Evolutionary conservation across 116 monocot species (phyloP).

Genomic region (Posidonia oceanica): DNA sequence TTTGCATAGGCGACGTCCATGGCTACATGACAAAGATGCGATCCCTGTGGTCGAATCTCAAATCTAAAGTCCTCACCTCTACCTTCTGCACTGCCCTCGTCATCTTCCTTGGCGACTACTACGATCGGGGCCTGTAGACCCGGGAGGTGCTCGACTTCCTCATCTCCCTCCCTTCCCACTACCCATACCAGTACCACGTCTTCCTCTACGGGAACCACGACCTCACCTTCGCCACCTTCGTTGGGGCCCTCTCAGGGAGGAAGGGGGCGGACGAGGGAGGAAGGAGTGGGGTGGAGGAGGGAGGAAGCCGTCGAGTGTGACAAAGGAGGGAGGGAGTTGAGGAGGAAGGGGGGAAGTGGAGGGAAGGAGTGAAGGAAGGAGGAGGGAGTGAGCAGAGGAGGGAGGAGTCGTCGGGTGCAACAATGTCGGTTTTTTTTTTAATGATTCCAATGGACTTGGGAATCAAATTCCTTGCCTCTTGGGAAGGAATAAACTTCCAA

Average conservation of each 20-base stretch:
- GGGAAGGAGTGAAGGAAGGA: no score
- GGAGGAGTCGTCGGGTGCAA: no score
- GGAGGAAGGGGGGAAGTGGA: no score
- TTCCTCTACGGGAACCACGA: constrained; percentile 99
- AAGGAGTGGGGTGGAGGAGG: no score
- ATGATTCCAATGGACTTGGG: no score
- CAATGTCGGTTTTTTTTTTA: no score
- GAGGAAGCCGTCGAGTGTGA: no score
- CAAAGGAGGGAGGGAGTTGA: no score
- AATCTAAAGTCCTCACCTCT: constrained; percentile 28
- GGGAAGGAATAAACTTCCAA: no score
- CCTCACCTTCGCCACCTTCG: constrained; percentile 88
- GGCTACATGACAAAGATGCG: constrained; percentile 60
- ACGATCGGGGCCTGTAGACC: constrained; percentile 89
- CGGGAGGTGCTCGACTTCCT: constrained; percentile 72
- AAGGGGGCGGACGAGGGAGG: no score
- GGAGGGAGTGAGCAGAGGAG: no score
- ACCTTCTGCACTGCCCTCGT: constrained; percentile 67
- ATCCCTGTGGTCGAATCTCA: constrained; percentile 77
- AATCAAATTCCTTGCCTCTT: no score
- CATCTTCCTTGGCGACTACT: constrained; percentile 97
- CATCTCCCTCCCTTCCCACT: constrained; percentile 48
- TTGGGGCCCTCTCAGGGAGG: constrained; percentile 62
- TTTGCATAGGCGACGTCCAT: constrained; percentile 81
- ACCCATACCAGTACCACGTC: constrained; percentile 73